phyloP scores from a whole-genome alignment of 331 rosid genomes.

The Saraca asoca region DNA sequence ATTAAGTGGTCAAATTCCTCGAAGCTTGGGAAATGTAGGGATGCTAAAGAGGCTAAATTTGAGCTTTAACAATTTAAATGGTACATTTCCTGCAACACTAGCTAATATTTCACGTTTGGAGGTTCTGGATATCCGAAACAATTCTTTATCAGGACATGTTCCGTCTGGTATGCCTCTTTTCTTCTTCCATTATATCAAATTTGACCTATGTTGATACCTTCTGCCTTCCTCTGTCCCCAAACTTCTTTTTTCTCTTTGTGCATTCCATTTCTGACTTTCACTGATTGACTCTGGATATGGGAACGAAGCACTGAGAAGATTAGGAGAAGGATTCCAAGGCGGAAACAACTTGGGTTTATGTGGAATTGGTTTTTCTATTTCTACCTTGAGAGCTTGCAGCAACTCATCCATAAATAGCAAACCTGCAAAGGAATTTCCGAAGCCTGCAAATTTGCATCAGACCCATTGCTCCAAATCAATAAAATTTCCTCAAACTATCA shows the following conservation, averaged over 20 bases:
- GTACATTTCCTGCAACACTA: conserved; percentile 59
- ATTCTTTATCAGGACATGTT: conserved; percentile 69
- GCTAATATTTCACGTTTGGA: conserved; percentile 47
- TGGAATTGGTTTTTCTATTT: conserved; percentile 66
- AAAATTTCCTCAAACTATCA: conserved; percentile 46
- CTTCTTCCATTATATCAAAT: conserved; percentile 2
- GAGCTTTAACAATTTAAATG: conserved; percentile 76
- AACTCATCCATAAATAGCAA: conserved; percentile 28
- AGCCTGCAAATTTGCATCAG: conserved; percentile 53
- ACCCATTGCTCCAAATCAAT: conserved; percentile 56
- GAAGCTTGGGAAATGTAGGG: conserved; percentile 57
- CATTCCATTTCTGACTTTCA: conserved; percentile 2
- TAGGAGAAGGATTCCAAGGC: conserved; percentile 67
- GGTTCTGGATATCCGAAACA: conserved; percentile 64
- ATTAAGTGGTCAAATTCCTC: conserved; percentile 65
- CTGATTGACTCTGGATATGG: conserved; percentile 36
- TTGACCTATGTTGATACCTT: background rate
- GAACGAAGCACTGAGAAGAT: conserved; percentile 60
- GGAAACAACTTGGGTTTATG: conserved; percentile 73
- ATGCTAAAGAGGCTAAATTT: conserved; percentile 64
- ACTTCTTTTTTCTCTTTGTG: background rate
- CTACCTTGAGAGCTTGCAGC: conserved; percentile 58
- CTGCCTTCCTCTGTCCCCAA: no score
- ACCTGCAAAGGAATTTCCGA: conserved; percentile 45
- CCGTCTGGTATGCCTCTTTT: conserved; percentile 61